These are phyloP conservation scores for Blastobotrys aristatus DNA, from an alignment of 1,139 yeast species.

Conservation along the genomic window DNA sequence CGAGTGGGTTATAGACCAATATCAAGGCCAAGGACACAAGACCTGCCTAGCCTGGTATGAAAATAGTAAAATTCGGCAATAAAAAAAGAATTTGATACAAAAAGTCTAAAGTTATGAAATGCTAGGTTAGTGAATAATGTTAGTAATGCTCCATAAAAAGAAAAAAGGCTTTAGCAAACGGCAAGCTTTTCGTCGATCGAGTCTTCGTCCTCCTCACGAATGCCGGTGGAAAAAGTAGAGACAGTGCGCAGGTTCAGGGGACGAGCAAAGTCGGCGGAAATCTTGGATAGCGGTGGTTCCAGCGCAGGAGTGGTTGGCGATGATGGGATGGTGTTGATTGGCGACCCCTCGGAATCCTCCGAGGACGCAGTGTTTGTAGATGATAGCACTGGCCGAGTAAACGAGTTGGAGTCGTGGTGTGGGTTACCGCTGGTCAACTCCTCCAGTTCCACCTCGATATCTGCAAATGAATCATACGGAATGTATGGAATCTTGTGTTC, in stretches of 20 bases:
- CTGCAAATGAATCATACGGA: conserved; percentile 40
- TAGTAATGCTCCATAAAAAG: no score
- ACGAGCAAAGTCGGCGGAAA: neutral
- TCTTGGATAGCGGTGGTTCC: conserved; percentile 1
- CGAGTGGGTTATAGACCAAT: neutral
- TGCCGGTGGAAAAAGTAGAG: neutral
- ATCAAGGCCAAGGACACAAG: conserved; percentile 8
- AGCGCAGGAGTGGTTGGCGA: conserved; percentile 3
- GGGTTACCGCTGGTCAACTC: conserved; percentile 31
- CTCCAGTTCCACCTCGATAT: conserved; percentile 36
- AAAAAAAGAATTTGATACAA: neutral
- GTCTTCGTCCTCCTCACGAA: neutral
- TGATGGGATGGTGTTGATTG: conserved; percentile 1
- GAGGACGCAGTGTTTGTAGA: neutral
- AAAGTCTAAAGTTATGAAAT: neutral
- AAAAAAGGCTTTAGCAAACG: neutral
- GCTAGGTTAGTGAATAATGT: no score
- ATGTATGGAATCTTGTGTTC: conserved; percentile 40
- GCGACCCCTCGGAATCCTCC: neutral
- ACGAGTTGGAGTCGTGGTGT: conserved; percentile 22
- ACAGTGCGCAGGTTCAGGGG: neutral
- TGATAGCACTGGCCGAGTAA: neutral
- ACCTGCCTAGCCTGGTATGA: conserved; percentile 11
- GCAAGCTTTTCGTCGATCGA: neutral
- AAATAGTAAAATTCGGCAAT: no score